phyloP scores from a whole-genome alignment of 2,329 filamentous ascomycete genomes.

The Byssoonygena ceratinophila region DNA sequence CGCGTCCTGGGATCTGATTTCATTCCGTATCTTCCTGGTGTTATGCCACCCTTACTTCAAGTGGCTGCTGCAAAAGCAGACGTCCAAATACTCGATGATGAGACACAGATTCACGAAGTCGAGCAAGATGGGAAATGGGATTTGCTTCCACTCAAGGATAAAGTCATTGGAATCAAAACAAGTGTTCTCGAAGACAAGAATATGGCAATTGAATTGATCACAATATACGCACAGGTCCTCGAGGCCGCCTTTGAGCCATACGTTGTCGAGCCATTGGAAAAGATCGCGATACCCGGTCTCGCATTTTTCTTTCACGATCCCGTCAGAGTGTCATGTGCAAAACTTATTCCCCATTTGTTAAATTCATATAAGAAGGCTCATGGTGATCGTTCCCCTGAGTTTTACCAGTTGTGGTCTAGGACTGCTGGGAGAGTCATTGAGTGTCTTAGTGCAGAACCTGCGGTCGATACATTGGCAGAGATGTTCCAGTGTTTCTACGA shows the following conservation, averaged over 20 bases:
- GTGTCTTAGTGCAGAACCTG: constrained; percentile 83
- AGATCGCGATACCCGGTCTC: constrained; percentile 84
- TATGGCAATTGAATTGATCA: constrained; percentile 97
- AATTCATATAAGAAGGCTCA: constrained; percentile 91
- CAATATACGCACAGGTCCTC: constrained; percentile 94
- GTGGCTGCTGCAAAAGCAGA: constrained; percentile 92
- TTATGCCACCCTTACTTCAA: constrained; percentile 88
- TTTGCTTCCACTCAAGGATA: constrained; percentile 88
- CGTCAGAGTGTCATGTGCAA: constrained; percentile 86
- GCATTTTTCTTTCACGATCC: constrained; percentile 99
- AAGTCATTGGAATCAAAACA: constrained; percentile 96
- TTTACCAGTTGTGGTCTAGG: constrained; percentile 70
- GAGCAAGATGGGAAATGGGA: constrained; percentile 97
- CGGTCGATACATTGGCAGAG: constrained; percentile 90
- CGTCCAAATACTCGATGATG: constrained; percentile 89
- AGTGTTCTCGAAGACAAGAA: constrained; percentile 97
- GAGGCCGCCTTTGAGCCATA: constrained; percentile 86
- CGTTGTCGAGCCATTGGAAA: constrained; percentile 87
- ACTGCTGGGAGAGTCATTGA: constrained; percentile 88
- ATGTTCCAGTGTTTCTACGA: constrained; percentile 99
- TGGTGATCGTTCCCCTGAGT: constrained; percentile 65
- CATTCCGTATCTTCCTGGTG: constrained; percentile 78
- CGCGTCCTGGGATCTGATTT: constrained; percentile 85
- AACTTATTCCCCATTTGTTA: constrained; percentile 83
- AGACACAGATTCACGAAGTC: constrained; percentile 83